These are phyloP conservation scores for Fusarium sacchari DNA, from an alignment of 2,329 filamentous ascomycete genomes.

Conservation along the genomic window DNA sequence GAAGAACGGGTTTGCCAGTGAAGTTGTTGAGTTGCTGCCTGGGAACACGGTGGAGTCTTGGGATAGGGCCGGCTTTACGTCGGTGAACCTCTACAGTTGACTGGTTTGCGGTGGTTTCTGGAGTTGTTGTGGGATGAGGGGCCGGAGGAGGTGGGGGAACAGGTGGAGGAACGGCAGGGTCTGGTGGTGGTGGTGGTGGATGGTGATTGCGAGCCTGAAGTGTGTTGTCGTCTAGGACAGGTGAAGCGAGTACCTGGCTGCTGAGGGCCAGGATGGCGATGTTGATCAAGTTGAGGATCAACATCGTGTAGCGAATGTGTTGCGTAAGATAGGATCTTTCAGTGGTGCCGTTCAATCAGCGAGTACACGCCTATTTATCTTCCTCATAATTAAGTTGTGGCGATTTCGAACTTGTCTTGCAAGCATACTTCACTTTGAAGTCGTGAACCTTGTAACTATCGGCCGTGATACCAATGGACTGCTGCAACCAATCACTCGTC, in stretches of 20 bases:
- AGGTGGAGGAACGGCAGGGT: background rate
- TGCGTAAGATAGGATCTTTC: background rate
- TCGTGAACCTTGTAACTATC: background rate
- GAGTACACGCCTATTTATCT: background rate
- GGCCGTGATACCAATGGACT: background rate
- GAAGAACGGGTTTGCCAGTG: background rate
- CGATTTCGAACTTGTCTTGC: background rate
- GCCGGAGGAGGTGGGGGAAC: background rate
- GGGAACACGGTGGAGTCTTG: background rate
- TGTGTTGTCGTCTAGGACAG: background rate
- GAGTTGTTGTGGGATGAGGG: background rate
- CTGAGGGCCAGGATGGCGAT: background rate
- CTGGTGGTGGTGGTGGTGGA: background rate
- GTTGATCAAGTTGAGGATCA: background rate
- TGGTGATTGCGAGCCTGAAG: background rate
- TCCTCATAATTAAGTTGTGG: accelerated
- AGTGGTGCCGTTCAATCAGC: background rate
- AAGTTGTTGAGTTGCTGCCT: background rate
- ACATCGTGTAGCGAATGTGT: background rate
- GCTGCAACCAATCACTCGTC: accelerated
- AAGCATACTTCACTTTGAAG: background rate
- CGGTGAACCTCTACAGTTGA: background rate
- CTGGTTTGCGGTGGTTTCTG: background rate
- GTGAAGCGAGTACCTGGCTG: background rate
- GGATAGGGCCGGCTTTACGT: background rate